phyloP scores from a whole-genome alignment of 1,284 basidiomycete genomes.

The Ganoderma meredithae region DNA sequence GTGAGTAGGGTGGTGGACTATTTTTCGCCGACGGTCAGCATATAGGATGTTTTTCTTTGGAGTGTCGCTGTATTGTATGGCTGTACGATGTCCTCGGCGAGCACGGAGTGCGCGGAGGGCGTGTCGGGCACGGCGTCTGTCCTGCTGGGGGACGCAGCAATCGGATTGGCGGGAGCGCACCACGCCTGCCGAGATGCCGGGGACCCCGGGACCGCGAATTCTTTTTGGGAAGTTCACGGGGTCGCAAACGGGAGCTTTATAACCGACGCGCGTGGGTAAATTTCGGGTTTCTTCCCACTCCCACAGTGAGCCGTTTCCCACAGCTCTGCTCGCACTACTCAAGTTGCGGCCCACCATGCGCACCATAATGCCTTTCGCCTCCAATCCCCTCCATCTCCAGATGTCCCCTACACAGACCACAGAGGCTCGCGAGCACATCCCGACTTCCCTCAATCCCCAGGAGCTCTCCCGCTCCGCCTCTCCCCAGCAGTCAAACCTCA shows the following conservation, averaged over 20 bases:
- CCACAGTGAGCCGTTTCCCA: constrained; percentile 43
- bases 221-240: constrained; percentile 35
- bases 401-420: constrained; percentile 51
- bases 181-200: constrained; percentile 35
- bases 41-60: constrained; percentile 8
- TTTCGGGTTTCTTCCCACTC: constrained; percentile 46
- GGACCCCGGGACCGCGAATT: constrained; percentile 35
- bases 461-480: constrained; percentile 47
- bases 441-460: constrained; percentile 42
- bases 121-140: constrained; percentile 10
- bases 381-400: constrained; percentile 46
- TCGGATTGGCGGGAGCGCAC: neutral
- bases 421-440: constrained; percentile 44
- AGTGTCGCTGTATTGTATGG: constrained; percentile 1
- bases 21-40: constrained; percentile 22
- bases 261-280: constrained; percentile 47
- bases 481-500: constrained; percentile 47
- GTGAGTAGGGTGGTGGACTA: constrained; percentile 38
- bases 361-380: constrained; percentile 44
- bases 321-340: constrained; percentile 36
- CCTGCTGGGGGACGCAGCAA: neutral
- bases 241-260: constrained; percentile 43
- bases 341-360: constrained; percentile 43
- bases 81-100: constrained; percentile 9
- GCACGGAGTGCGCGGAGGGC: constrained; percentile 8